Base-by-base conservation (phyloP, 768 basidiomycete species). In the Panus rudis region DNA sequence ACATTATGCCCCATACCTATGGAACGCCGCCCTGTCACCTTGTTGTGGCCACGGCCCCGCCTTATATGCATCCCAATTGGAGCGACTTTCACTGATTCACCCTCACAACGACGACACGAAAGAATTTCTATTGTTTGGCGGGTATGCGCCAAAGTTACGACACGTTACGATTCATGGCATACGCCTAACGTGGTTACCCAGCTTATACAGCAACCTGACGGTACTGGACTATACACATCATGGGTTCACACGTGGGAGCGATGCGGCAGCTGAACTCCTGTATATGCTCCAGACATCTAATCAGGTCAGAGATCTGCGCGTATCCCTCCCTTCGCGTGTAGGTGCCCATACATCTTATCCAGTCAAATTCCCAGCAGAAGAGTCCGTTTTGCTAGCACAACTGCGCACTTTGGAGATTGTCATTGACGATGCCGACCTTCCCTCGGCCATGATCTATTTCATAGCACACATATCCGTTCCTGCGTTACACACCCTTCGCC, bases 141-240 rank as follows among this genome's bases (percentile, higher is more conserved):
- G 78, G 7, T 62, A 66, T 48, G 71, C 82, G 1, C 83, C 84
- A 4, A 69, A 63, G 19, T 67, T 87, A 4, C 64, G 70, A 26
- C 67, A 69, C 16, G 66, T 74, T 34, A 77, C 74, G 2, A 46
- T 85, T n/a, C 73, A 81, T 42, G 84, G 84, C 3, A 71, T 84
- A 31, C 71, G 78, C 46, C 57, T 86, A 40, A 61, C 69, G 3
- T 84, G 82, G 81, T 56, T 72, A 11, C 76, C 81, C 25, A 73
- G 72, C 8, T 64, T 85, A 25, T 85, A 79, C 52, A 63, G 65
- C 28, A 79, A 80, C 54, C 65, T 86, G 33, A 73, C 71, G 5
- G 75, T 66, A 52, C 68, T 87, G 32, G 78, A 85, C 58, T 86
- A 84, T 51, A 78, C 79, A 1, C 83, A 86, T 51, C 83, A 84